Conservation (phyloP, 192 early-diverging fungal genomes). For the Coemansia sp. region DNA sequence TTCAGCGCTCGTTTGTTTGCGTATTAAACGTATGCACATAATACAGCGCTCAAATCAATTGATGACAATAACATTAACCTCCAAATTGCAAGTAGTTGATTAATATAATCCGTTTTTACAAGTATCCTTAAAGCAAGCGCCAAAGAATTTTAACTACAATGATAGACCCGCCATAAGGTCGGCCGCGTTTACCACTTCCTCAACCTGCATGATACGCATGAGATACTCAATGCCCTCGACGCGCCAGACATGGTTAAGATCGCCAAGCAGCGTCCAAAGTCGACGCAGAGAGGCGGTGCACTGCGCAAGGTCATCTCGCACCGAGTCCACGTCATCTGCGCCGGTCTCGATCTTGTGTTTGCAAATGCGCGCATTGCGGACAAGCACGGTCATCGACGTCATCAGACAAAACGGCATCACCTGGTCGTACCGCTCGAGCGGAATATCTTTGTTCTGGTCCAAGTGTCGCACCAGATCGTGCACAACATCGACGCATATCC, state of each 20-base stretch:
- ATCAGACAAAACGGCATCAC: constrained; percentile 37
- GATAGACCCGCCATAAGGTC: constrained; percentile 31
- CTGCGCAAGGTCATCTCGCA: constrained; percentile 7
- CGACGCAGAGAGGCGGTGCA: constrained; percentile 12
- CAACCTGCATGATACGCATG: constrained; percentile 39
- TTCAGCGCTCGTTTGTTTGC: too few relatives aligned
- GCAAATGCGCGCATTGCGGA: constrained; percentile 26
- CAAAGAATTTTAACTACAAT: too few relatives aligned
- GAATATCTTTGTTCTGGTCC: constrained; percentile 30
- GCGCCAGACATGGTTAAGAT: constrained; percentile 29
- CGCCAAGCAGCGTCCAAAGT: constrained; percentile 31
- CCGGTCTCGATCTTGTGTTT: constrained; percentile 13
- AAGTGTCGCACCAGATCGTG: constrained; percentile 19
- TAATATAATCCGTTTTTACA: too few relatives aligned
- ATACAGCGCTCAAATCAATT: too few relatives aligned
- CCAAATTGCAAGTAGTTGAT: too few relatives aligned
- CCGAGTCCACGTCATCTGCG: neutral
- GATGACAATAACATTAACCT: too few relatives aligned
- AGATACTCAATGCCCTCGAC: constrained; percentile 27
- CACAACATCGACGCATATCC: constrained; percentile 25
- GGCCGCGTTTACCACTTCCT: constrained; percentile 40
- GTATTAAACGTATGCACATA: too few relatives aligned
- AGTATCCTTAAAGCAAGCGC: too few relatives aligned
- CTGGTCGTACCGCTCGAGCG: constrained; percentile 38
- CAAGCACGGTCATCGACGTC: constrained; percentile 28